Conservation (phyloP, 2,329 filamentous ascomycete genomes). For the Exophiala calicioides region DNA sequence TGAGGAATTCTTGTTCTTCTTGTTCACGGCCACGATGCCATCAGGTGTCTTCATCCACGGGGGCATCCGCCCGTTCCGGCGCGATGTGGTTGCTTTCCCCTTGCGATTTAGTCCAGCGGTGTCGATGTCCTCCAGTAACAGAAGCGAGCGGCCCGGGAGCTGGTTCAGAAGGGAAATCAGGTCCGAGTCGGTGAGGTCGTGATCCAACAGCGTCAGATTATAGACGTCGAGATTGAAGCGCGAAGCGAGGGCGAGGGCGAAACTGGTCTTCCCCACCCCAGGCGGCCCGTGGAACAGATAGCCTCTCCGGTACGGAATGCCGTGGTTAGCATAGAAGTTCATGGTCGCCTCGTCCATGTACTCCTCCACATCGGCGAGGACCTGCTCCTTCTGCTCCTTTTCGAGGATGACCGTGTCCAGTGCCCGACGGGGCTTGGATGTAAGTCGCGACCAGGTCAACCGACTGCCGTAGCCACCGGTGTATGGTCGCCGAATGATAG, state of each 20-base stretch:
- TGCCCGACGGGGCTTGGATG: constrained; percentile 26
- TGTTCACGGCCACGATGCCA: constrained; percentile 2
- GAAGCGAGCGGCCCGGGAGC: constrained; percentile 65
- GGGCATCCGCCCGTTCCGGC: background rate
- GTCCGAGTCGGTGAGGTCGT: constrained; percentile 64
- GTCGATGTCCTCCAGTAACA: constrained; percentile 71
- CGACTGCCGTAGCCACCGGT: constrained; percentile 24
- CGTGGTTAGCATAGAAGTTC: constrained; percentile 34
- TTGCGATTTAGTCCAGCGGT: constrained; percentile 55
- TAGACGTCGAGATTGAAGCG: constrained; percentile 69
- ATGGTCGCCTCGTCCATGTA: constrained; percentile 31
- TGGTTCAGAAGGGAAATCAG: constrained; percentile 61
- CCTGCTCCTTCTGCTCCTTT: constrained; percentile 23
- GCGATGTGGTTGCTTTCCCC: constrained; percentile 16
- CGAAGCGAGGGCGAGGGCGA: constrained; percentile 67
- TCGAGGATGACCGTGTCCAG: constrained; percentile 31
- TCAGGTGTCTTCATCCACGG: background rate
- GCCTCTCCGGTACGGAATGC: constrained; percentile 74
- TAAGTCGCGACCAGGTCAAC: constrained; percentile 31
- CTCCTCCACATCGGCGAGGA: constrained; percentile 28
- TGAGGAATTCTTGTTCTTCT: background rate
- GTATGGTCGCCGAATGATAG: constrained; percentile 29
- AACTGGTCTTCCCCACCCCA: constrained; percentile 71
- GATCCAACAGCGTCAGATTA: constrained; percentile 62
- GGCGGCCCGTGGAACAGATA: constrained; percentile 78